Base-by-base conservation (phyloP, 495 filamentous ascomycete species). In the Hypoxylon rickii region DNA sequence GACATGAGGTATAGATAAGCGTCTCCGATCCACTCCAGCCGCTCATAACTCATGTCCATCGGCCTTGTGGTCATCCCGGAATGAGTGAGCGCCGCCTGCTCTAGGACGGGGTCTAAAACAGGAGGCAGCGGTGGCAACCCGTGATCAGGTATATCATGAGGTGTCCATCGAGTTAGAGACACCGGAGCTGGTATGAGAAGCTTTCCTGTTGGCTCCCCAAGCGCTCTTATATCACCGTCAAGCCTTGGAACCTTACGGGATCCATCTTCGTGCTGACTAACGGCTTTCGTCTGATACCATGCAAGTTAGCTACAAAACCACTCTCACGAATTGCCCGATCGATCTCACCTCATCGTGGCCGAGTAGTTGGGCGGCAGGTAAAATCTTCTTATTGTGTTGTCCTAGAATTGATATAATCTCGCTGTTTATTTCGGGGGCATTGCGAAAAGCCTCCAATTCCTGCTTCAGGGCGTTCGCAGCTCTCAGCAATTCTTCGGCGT, bases 1-100 rank as follows among this genome's bases (percentile, higher is more conserved):
- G 87, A 79, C 41, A 88, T 82, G 11, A 89, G 69, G 49, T 91
- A 84, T 22, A 90, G 72, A 54, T 89, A 91, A 3, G 85, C 83
- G 65, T 92, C 89, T 2, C 89, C 89, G 24, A 92, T 74, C 66
- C 89, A 85, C 69, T 92, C 89, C 20, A 91, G 78, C 8, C 83
- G 75, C 55, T 91, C 87, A 65, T 90, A 91, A 49, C 70, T 72
- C 33, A 74, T 72, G 22, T 75, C 73, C 11, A 65, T 64, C 18
- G 64, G 68, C 7, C 38, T 47, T 16, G 60, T 38, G 12, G 57
- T 53, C 46, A 74, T 69, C 6, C 80, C 84, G 0, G 76, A 72
- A 63, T 92, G 89, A 5, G 82, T 89, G 64, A 92, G 86, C n/a
- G 84, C 81, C 20, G 83, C 78, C 8, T 70, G 77, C 52, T 83